phyloP scores from a whole-genome alignment of 306 rosid genomes.

The Senna tora region DNA sequence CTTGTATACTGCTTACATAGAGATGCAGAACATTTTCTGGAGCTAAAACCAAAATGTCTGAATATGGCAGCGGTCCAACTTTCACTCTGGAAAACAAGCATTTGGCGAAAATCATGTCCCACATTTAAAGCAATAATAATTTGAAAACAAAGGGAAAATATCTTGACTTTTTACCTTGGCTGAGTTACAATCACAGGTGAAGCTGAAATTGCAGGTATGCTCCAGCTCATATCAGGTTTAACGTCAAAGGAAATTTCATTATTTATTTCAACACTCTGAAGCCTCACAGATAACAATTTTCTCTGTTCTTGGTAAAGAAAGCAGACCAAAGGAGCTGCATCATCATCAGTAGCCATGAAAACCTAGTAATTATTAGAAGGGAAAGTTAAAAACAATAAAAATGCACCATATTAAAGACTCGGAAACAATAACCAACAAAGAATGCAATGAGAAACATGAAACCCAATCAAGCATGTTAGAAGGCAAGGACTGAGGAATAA shows the following conservation, averaged over 20 bases:
- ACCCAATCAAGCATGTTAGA: background rate
- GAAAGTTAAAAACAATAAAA: conserved; percentile 39
- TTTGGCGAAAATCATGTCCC: conserved; percentile 39
- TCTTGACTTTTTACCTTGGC: conserved; percentile 63
- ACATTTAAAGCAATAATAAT: conserved; percentile 23
- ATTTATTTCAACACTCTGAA: conserved; percentile 84
- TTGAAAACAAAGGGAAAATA: conserved; percentile 20
- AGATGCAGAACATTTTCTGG: conserved; percentile 85
- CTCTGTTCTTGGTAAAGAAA: conserved; percentile 92
- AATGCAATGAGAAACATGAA: conserved; percentile 22
- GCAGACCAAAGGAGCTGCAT: conserved; percentile 83
- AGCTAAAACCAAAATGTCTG: conserved; percentile 80
- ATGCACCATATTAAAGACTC: conserved; percentile 16
- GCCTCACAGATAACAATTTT: conserved; percentile 76
- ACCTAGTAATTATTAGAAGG: conserved; percentile 60
- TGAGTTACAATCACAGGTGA: conserved; percentile 83
- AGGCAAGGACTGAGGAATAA: background rate
- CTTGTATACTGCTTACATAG: conserved; percentile 68
- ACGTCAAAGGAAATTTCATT: conserved; percentile 80
- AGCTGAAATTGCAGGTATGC: conserved; percentile 84
- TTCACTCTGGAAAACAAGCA: conserved; percentile 58
- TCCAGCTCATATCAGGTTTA: conserved; percentile 98
- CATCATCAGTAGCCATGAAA: conserved; percentile 82
- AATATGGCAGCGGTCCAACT: conserved; percentile 75
- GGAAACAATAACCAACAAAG: conserved; percentile 31